Base-by-base conservation (phyloP, 1,284 basidiomycete genomes). In the Fomes fomentarius region DNA sequence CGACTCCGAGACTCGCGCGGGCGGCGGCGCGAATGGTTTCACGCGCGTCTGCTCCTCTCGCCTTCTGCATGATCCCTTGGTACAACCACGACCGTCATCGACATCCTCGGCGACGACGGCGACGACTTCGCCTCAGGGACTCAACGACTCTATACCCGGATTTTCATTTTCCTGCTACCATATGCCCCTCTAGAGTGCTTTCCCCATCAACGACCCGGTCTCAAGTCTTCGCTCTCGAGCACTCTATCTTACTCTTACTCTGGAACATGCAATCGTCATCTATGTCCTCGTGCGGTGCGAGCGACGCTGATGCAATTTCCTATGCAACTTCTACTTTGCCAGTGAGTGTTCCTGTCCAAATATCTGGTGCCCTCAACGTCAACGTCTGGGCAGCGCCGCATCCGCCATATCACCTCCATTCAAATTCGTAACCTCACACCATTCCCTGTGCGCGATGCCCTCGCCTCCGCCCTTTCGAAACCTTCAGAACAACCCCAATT, bases 391-490 rank as follows among this genome's bases (percentile, higher is more conserved):
- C 69, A 92, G 83, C 83, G 83, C 63, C 85, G 87, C 35, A 75
- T 91, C 57, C 83, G 90, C 60, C 90, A 93, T 72, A 79, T 94
- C 47, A 78, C 80, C 42, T 78, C 83, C 33, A 76, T 94, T 53
- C 85, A 91, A 72, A 76, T 94, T 58, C 82, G 85, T 57, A 93
- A 94, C 65, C 75, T 94, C 37, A 90, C 91, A 11, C 89, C 89
- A 2, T 91, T 90, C 67, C 90, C 91, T 35, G 79, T 82, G 38
- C 83, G 89, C 34, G 91, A 93, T 70, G 78, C 87, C 2, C 77
- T 91, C 56, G 83, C 90, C 12, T 87, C 87, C 24, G 86, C 87
- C 17, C 76, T 93, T 45, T 75, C 78, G 9, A 84, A 87, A 65
- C 85, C 87, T 4, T 75, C 81, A 3, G 78, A 82, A 63, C 77